Base-by-base conservation (phyloP, 805 yeast genomes). In the Sugiyamaella boreocaroliniensis region DNA sequence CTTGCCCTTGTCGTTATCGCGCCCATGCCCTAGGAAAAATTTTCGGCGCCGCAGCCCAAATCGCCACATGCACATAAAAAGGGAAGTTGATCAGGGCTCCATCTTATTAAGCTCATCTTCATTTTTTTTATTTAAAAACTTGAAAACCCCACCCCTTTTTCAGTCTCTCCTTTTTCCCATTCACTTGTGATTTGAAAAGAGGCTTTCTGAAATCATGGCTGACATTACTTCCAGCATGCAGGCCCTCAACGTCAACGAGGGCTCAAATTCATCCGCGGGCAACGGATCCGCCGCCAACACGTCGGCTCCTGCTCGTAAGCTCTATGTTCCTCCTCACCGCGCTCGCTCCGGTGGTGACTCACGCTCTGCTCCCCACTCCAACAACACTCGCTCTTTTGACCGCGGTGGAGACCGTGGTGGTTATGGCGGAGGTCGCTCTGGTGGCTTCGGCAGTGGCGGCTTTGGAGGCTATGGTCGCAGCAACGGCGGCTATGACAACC, bases 321-420 rank as follows among this genome's bases (percentile, higher is more conserved):
- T 75, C 40, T 80, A 80, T 67, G 81, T 78, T 43, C 85, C 84
- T 46, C 85, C 85, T 58, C 83, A 80, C 65, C 61, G 61, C 34
- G 62, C 63, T 29, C 26, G 26, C 26, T 22, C 26, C 6, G 26
- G 26, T 22, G 53, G 60, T 45, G 54, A 47, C 47, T 56, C 11
- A 29, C 52, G 49, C 49, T 45, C 50, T 40, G 29, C 48, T 29
- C 40, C 40, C 5, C 14, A 15, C 14, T 42, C 46, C 32, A 41
- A 48, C 32, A 41, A 48, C 20, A 12, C 41, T 51, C 54, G 42
- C 43, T 47, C 26, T 4, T 47, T 45, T n/a, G 55, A 47, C 20
- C 20, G 26, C 20, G 42, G 26, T 34, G 47, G 54, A 11, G 55
- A 52, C 45, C 52, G 46, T 18, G 48, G 49, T 41, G 52, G 54